Conservation (phyloP, 176 grass and related monocot genomes). For the Puya raimondii region DNA sequence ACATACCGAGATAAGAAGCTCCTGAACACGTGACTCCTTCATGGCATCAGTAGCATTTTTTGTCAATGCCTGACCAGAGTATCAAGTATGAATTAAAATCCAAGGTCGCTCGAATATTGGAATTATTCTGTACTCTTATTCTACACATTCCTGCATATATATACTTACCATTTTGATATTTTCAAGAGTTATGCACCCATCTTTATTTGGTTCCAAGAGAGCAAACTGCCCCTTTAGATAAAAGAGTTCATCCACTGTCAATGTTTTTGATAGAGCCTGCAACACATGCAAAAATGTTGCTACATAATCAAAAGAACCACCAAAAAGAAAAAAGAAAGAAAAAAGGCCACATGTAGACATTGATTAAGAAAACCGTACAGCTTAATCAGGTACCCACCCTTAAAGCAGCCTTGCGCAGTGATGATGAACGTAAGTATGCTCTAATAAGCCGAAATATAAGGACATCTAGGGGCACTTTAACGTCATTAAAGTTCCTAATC, state of each 20-base stretch:
- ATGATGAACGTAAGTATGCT: conserved; percentile 69
- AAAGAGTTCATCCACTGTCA: conserved; percentile 68
- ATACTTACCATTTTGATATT: conserved; percentile 69
- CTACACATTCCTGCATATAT: not conserved
- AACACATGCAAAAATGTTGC: conserved; percentile 15
- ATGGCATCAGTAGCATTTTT: conserved; percentile 72
- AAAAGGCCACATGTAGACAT: not conserved
- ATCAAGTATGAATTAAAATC: conserved; percentile 7
- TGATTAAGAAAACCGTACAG: not conserved
- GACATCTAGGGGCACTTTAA: conserved; percentile 55
- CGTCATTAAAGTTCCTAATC: conserved; percentile 76
- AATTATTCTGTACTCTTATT: not conserved
- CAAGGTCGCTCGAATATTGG: conserved; percentile 1
- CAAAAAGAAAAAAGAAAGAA: conserved; percentile 9
- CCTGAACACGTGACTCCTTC: conserved; percentile 72
- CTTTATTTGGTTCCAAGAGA: conserved; percentile 58
- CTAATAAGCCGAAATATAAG: conserved; percentile 73
- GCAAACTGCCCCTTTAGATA: conserved; percentile 72
- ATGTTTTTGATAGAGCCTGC: conserved; percentile 77
- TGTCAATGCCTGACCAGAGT: conserved; percentile 35
- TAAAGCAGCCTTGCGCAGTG: conserved; percentile 61
- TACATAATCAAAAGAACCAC: conserved; percentile 14
- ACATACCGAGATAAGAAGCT: conserved; percentile 57
- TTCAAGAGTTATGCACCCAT: conserved; percentile 71
- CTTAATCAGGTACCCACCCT: conserved; percentile 33